Base-by-base conservation (phyloP, 345 rosid genomes). In the Sapria himalayana region DNA sequence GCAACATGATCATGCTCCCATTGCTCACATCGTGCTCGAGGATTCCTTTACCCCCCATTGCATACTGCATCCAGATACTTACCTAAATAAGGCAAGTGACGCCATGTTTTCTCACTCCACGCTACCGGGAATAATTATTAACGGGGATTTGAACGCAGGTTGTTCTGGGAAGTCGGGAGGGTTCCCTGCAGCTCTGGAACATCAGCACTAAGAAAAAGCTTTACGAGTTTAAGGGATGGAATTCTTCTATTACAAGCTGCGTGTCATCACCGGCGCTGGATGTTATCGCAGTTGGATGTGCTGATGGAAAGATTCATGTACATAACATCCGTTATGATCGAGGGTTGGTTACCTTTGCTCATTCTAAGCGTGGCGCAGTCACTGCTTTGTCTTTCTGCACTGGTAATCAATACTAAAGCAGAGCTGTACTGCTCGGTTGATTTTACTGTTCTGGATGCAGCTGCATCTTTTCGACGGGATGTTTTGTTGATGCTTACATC, bases 221-320 rank as follows among this genome's bases (percentile, higher is more conserved):
- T 20, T 79, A 61, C 52, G 75, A 82, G 50, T 81, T 89, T 43
- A 71, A 67, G 62, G 91, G 91, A 39, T 82, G 94, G 94, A 65
- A 59, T 46, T 82, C 91, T 1, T 48, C 84, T 36, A 48, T 89
- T 45, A 52, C 73, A 57, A 58, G 78, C 49, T 82, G 85, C 62
- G 81, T 79, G 37, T 72, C 98, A 2, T 89, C 98, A 23, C 94
- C 98, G 38, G 94, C 98, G 13, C 59, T 89, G 23, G 98, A 89
- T 76, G 85, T 89, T 39, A 64, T 76, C 67, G 94, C 85, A 0
- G 66, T 79, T 59, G 98, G 98, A 33, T 89, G 98, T 62, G 67
- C 78, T 43, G 85, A 89, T 67, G 98, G 94, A 43, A 76, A 57
- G 63, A 74, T 89, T 64, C 98, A 79, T 38, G 64, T 89, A 19